Conservation (phyloP, 257 asterid genomes). For the Solanum raphanifolium region DNA sequence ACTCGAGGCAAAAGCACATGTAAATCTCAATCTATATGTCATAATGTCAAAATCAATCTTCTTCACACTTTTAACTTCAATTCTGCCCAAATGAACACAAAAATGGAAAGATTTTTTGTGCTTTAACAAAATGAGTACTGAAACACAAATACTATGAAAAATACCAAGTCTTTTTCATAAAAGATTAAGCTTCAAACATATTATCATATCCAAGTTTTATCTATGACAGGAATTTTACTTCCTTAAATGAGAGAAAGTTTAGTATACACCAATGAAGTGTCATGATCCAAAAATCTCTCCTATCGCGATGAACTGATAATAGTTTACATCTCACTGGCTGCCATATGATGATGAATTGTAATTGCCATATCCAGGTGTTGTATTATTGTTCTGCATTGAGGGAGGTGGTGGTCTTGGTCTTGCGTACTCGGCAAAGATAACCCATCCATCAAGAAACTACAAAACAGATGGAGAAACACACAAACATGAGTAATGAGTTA, state of each 20-base stretch:
- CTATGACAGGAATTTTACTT: not conserved
- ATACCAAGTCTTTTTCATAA: not conserved
- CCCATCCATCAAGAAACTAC: slow-evolving; percentile 85
- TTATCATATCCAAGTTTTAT: not conserved
- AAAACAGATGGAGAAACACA: not conserved
- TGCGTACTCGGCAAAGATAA: slow-evolving; percentile 79
- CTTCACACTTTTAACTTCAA: not conserved
- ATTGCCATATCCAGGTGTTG: slow-evolving; percentile 6
- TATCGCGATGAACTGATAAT: not conserved
- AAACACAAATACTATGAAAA: not conserved
- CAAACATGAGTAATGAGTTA: not conserved
- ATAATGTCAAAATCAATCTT: not conserved
- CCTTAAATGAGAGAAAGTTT: not conserved
- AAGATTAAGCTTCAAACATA: not conserved
- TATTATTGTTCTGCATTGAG: slow-evolving; percentile 13
- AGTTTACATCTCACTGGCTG: not conserved
- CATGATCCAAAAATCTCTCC: not conserved
- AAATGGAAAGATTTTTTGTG: not conserved
- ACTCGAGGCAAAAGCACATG: not conserved
- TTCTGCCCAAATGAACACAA: not conserved
- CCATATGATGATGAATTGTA: not conserved
- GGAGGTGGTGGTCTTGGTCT: slow-evolving; percentile 51
- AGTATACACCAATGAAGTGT: not conserved
- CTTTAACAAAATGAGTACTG: not conserved
- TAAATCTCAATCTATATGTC: not conserved